Evolutionary conservation across 2,329 filamentous ascomycete species (phyloP), one percentile per base, ranked within the genome.

Genomic region (Alternaria angustiovoidea): DNA sequence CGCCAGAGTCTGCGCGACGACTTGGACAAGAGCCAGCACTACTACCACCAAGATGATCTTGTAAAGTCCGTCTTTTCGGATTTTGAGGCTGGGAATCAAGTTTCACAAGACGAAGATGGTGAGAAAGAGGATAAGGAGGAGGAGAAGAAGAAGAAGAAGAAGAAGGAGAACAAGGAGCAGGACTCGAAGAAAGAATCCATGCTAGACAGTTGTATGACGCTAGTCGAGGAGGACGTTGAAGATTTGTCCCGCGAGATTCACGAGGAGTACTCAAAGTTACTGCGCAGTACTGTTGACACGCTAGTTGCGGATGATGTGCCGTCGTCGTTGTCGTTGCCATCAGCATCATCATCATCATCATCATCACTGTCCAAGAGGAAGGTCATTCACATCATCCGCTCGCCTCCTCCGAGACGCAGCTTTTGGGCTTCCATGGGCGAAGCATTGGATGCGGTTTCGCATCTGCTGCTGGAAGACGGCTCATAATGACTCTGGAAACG

Each of bases 351-450:
- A 22, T 22, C 20, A 22, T 18, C 18, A 18, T 20, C 24, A 24
- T 26, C 24, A 8, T 26, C 24, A 54, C 39, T 7, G 38, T 41
- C 51, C 4, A 30, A 34, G 26, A 46, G 43, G 11, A 63, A 43
- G 48, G 9, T 60, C 22, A 62, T 66, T 24, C 55, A 54, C 8
- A 64, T 65, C 20, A 52, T 65, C 14, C 64, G 65, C 30, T 54
- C 59, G 34, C 65, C 68, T 7, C 65, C 68, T 6, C 44, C 34
- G 7, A n/a, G 41, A 46, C 51, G 61, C 2, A 64, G 65, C 51
- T 71, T 73, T 48, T 73, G 70, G 70, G 43, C 57, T 14, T 64
- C 67, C 0, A 51, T 73, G 43, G 66, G 61, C 5, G 65, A 70
- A 18, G 69, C 70, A 0, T 44, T 73, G 16, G 70, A 73, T 39